These are phyloP conservation scores for Xeromyces bisporus DNA, from an alignment of 495 filamentous ascomycete genomes.

Conservation along the genomic window DNA sequence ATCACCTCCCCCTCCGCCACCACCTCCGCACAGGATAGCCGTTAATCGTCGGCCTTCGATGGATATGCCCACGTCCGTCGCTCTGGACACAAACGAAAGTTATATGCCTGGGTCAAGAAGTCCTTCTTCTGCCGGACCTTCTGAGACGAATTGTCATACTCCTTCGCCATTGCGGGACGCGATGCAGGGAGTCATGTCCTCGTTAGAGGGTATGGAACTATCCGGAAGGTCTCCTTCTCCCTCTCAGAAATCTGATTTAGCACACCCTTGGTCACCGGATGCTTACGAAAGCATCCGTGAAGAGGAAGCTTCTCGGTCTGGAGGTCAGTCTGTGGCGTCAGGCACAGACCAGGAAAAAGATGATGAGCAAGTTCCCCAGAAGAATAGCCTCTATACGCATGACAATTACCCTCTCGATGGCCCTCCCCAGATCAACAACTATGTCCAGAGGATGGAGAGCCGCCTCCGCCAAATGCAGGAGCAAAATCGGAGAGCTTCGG, in stretches of 20 bases:
- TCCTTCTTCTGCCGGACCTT: slow-evolving; percentile 46
- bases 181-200: slow-evolving; percentile 98
- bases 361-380: slow-evolving; percentile 13
- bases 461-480: slow-evolving; percentile 57
- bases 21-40: slow-evolving; percentile 13
- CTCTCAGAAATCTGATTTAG: slow-evolving; percentile 34
- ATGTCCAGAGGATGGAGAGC: slow-evolving; percentile 78
- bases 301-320: slow-evolving; percentile 12
- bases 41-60: slow-evolving; percentile 12
- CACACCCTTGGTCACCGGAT: slow-evolving; percentile 83
- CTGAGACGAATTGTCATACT: slow-evolving; percentile 49
- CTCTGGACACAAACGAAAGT: slow-evolving; percentile 32
- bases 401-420: slow-evolving; percentile 33
- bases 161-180: slow-evolving; percentile 83
- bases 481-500: slow-evolving; percentile 29
- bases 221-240: slow-evolving; percentile 31
- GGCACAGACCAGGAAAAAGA: slow-evolving; percentile 28
- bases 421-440: slow-evolving; percentile 59
- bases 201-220: slow-evolving; percentile 73
- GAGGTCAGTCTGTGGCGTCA: slow-evolving; percentile 49
- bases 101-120: slow-evolving; percentile 33
- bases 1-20: slow-evolving; percentile 25
- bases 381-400: slow-evolving; percentile 23
- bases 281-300: slow-evolving; percentile 51
- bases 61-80: slow-evolving; percentile 19